Evolutionary conservation across 2,329 filamentous ascomycete genomes (phyloP).

Genomic region (Colletotrichum lentis): DNA sequence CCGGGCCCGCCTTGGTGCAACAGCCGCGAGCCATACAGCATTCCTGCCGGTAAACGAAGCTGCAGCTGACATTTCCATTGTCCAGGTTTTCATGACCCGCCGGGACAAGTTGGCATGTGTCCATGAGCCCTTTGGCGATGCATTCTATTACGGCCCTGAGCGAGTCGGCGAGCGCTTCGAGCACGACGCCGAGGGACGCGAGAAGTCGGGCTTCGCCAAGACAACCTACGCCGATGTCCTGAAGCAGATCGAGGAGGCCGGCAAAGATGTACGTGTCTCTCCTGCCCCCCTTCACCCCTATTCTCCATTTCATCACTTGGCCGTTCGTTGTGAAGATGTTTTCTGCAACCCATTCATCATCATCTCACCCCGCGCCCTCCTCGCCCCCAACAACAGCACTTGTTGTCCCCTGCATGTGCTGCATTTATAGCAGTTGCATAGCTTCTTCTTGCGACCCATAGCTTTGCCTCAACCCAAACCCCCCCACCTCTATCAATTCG

Average conservation of each 20-base stretch:
- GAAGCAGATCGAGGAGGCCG: slow-evolving; percentile 75
- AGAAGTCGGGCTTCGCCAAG: slow-evolving; percentile 70
- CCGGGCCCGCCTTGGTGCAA: not conserved
- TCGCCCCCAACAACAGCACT: not conserved
- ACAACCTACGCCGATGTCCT: slow-evolving; percentile 82
- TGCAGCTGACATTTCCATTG: slow-evolving; percentile 11
- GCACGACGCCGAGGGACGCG: slow-evolving; percentile 65
- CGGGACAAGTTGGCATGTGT: slow-evolving; percentile 81
- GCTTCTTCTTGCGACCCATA: slow-evolving; percentile 24
- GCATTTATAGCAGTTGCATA: slow-evolving; percentile 24
- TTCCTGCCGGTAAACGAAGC: not conserved
- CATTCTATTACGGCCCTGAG: slow-evolving; percentile 95
- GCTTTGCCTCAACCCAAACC: not conserved
- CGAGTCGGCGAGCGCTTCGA: slow-evolving; percentile 81
- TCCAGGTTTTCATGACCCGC: slow-evolving; percentile 94
- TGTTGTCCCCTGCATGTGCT: not conserved
- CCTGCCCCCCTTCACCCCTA: slow-evolving; percentile 38
- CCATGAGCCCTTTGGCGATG: slow-evolving; percentile 96
- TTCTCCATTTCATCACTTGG: slow-evolving; percentile 39
- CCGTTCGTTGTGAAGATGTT: not conserved
- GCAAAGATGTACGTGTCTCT: slow-evolving; percentile 70
- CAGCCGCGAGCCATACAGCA: not conserved
- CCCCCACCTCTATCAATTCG: slow-evolving; percentile 26
- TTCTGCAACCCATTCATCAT: not conserved
- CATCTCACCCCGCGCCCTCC: slow-evolving; percentile 3